Evolutionary conservation across 2,329 filamentous ascomycete species (phyloP).

Genomic region (Fusarium keratoplasticum): DNA sequence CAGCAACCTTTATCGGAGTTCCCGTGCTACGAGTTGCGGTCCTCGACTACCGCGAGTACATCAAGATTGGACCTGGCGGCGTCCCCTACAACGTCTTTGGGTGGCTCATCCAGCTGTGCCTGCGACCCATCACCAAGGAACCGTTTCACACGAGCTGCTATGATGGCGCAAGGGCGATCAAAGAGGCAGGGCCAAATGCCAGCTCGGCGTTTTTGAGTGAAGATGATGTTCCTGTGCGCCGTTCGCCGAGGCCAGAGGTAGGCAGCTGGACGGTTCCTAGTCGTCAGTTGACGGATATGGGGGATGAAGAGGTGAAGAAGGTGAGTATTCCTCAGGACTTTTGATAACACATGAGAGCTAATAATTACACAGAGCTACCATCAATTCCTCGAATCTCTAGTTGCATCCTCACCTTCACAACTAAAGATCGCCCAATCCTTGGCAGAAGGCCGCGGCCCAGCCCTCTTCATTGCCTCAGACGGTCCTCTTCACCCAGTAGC

Average conservation of each 20-base stretch:
- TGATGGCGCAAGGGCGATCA: background rate
- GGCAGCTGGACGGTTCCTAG: constrained; percentile 31
- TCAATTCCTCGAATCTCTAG: constrained; percentile 23
- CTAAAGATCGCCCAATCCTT: constrained; percentile 28
- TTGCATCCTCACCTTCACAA: constrained; percentile 14
- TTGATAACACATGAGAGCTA: background rate
- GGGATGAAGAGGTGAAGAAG: background rate
- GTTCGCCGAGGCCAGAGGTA: constrained; percentile 16
- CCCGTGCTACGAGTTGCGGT: constrained; percentile 18
- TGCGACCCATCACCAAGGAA: constrained; percentile 27
- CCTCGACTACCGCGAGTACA: constrained; percentile 24
- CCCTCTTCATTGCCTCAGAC: constrained; percentile 17
- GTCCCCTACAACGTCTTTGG: constrained; percentile 23
- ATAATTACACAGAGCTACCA: constrained; percentile 16
- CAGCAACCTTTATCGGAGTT: constrained; percentile 5
- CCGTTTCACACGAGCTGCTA: constrained; percentile 14
- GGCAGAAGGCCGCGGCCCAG: constrained; percentile 23
- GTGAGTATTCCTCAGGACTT: background rate
- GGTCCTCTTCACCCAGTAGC: constrained; percentile 4
- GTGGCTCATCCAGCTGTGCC: constrained; percentile 23
- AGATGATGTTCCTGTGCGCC: constrained; percentile 18
- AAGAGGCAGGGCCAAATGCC: constrained; percentile 15
- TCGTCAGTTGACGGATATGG: constrained; percentile 27
- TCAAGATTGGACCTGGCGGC: constrained; percentile 27
- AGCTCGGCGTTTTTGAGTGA: constrained; percentile 22